phyloP scores from a whole-genome alignment of 352 stramenopile genomes.

The Phytopythium ostracodes region DNA sequence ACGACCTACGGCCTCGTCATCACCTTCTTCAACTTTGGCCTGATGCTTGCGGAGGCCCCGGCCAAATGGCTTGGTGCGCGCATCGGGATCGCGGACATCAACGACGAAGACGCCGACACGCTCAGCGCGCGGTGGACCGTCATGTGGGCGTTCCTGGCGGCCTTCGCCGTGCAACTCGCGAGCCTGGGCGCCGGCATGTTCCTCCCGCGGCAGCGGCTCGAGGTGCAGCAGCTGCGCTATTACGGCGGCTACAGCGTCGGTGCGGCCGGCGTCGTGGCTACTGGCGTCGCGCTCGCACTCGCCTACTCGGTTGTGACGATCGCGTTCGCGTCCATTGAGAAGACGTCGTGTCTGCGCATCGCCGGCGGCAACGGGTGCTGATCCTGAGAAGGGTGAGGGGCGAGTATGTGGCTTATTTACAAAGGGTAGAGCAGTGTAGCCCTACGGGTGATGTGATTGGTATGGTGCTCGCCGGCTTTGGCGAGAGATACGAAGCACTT shows the following conservation, averaged over 20 bases:
- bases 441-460: too few species aligned
- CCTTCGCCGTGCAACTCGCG: conserved; percentile 38
- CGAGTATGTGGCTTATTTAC: conserved; percentile 2
- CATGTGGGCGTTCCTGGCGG: conserved; percentile 45
- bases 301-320: conserved; percentile 39
- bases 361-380: conserved; percentile 56
- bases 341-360: conserved; percentile 59
- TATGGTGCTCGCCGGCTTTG: too few species aligned
- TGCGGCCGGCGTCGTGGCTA: conserved; percentile 34
- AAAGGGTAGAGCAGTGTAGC: not conserved
- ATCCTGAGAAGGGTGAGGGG: not conserved
- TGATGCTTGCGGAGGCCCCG: conserved; percentile 31
- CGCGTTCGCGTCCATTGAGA: conserved; percentile 41
- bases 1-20: conserved; percentile 60
- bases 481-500: too few species aligned
- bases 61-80: conserved; percentile 42
- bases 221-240: conserved; percentile 59
- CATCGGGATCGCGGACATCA: conserved; percentile 30
- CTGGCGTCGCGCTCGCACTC: conserved; percentile 29
- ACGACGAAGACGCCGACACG: conserved; percentile 25
- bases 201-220: conserved; percentile 53
- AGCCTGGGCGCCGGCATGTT: conserved; percentile 41
- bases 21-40: conserved; percentile 59
- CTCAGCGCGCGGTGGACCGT: conserved; percentile 32
- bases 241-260: conserved; percentile 52